These are phyloP conservation scores for Haplographium delicatum DNA, from an alignment of 495 filamentous ascomycete species.

Conservation along the genomic window DNA sequence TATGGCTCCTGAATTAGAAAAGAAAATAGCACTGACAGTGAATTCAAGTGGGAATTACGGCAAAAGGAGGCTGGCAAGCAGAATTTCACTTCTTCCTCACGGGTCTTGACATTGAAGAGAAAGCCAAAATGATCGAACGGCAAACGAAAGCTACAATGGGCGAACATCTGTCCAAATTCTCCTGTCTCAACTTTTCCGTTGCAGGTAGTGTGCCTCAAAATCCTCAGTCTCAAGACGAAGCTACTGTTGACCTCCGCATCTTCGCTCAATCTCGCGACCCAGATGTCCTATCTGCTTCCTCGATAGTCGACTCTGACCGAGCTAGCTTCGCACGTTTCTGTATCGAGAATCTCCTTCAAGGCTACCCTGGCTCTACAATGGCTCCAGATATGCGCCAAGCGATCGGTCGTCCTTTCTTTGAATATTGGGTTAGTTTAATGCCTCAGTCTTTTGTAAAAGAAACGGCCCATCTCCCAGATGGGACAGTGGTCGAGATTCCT, in stretches of 20 bases:
- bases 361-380: constrained; percentile 27
- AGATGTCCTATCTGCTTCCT: background rate
- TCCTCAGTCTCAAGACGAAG: constrained; percentile 28
- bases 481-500: too few species aligned
- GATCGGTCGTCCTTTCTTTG: constrained; percentile 25
- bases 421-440: constrained; percentile 18
- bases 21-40: background rate
- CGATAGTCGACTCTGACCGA: background rate
- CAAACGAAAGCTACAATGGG: constrained; percentile 6
- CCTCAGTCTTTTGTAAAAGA: background rate
- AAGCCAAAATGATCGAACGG: constrained; percentile 10
- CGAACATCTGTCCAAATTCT: constrained; percentile 1
- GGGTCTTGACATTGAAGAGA: constrained; percentile 26
- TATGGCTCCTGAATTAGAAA: background rate
- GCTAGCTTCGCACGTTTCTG: constrained; percentile 14
- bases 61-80: constrained; percentile 7
- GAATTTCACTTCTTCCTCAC: constrained; percentile 16
- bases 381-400: constrained; percentile 28
- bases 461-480: too few species aligned
- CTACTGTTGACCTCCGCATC: constrained; percentile 35
- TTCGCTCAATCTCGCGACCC: constrained; percentile 28
- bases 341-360: constrained; percentile 29
- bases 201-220: constrained; percentile 26
- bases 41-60: background rate
- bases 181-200: constrained; percentile 25